Base-by-base conservation (phyloP, 441 rosid genomes). In the Pelargonium myrrhifolium region DNA sequence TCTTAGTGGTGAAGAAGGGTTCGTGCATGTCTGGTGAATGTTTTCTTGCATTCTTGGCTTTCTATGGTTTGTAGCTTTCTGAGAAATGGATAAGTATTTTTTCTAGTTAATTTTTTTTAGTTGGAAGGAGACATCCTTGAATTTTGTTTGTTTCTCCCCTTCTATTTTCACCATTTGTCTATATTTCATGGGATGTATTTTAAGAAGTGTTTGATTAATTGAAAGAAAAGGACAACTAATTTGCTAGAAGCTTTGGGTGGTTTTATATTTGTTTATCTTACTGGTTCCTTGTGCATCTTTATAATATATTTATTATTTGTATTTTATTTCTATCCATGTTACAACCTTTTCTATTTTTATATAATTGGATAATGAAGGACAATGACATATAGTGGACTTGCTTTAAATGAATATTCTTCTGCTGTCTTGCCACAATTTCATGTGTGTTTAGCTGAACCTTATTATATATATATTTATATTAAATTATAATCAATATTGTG, bases 341-440 rank as follows among this genome's bases (percentile, higher is more conserved):
- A 2, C 22, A 64, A 53, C 65, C 42, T 39, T 9, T 26, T 67
- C 40, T 43, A 5, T 28, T 56, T 65, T 62, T 31, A 68, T 21
- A 53, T 26, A 67, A 42, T 28, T 28, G 17, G 55, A 49, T 49
- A 67, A 63, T 64, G 45, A 72, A 70, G 68, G 83, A 75, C 35
- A 76, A 73, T n/a, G 80, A 77, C 77, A 64, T 71, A 39, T 75
- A 66, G 63, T 76, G 69, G 47, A 71, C 60, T 71, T 58, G 51
- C 70, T 28, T 60, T 43, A 24, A 5, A 64, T 55, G 20, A 12
- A 24, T 43, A 2, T 5, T 37, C 49, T 18, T 21, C 15, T 51
- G 42, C 14, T 11, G 15, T 14, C 20, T 49, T 28, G 3, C 31
- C 31, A 3, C 31, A 28, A 28, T 28, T 28, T 28, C 31, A 1